Evolutionary conservation across 2,329 filamentous ascomycete genomes (phyloP).

Genomic region (Penicillium palitans): DNA sequence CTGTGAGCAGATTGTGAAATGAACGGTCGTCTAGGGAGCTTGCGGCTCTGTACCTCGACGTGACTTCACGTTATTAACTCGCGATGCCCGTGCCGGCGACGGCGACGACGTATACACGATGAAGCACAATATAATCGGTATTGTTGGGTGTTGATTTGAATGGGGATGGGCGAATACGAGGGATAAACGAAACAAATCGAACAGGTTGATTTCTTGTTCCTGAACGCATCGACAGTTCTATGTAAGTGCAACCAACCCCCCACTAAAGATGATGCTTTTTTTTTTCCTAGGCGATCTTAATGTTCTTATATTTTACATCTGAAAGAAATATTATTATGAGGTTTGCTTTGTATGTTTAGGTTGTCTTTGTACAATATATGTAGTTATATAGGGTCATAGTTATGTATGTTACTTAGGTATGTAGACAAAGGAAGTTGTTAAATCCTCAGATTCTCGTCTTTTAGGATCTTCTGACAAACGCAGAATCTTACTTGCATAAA

Average conservation of each 20-base stretch:
- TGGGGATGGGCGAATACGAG: neutral
- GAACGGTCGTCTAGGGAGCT: neutral
- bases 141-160: neutral
- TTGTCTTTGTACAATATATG: neutral
- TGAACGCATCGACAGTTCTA: neutral
- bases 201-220: neutral
- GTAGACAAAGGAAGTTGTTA: neutral
- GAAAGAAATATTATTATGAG: neutral
- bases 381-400: neutral
- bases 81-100: too few relatives aligned
- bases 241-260: neutral
- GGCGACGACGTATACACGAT: neutral
- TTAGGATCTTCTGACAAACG: neutral
- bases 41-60: neutral
- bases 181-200: neutral
- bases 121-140: neutral
- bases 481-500: neutral
- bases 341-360: neutral
- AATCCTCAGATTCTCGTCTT: neutral
- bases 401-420: too few relatives aligned
- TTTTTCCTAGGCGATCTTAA: too few relatives aligned
- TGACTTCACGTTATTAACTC: neutral
- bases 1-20: neutral
- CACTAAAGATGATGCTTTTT: neutral
- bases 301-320: neutral